Evolutionary conservation across 176 grass and related monocot genomes (phyloP).

Genomic region (Rhipidocladum racemiflorum): DNA sequence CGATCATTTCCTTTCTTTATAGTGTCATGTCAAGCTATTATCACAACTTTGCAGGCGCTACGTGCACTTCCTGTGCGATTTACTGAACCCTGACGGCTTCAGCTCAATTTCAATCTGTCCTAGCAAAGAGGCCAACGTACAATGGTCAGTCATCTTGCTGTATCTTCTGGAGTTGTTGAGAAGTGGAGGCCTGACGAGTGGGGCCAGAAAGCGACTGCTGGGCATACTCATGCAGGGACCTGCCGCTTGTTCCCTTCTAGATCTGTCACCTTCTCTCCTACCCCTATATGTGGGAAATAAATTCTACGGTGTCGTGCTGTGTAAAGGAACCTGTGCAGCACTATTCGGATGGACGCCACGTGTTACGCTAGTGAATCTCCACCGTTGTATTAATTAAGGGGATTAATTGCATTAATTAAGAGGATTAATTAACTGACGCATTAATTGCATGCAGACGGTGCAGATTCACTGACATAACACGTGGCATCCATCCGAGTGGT

Average conservation of each 20-base stretch:
- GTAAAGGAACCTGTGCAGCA: too few species aligned
- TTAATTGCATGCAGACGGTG: too few species aligned
- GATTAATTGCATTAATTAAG: too few species aligned
- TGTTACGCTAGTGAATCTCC: too few species aligned
- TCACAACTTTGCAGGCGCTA: background rate
- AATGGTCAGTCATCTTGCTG: background rate
- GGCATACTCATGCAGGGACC: background rate
- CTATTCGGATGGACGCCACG: too few species aligned
- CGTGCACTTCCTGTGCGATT: background rate
- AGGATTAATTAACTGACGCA: too few species aligned
- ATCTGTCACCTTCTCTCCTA: background rate
- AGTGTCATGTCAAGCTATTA: background rate
- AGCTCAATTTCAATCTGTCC: background rate
- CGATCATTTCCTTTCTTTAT: background rate
- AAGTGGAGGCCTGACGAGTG: background rate
- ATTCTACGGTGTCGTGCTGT: too few species aligned
- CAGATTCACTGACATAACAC: too few species aligned
- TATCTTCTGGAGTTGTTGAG: background rate
- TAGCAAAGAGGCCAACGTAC: background rate
- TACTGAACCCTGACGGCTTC: background rate
- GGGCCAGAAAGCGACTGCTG: constrained; percentile 6
- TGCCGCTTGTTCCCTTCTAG: background rate
- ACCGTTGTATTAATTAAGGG: too few species aligned
- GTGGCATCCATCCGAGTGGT: too few species aligned
- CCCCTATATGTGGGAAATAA: background rate